Evolutionary conservation across 805 yeast genomes (phyloP), one percentile per base, ranked within the genome.

Genomic region (Pichia insulana): DNA sequence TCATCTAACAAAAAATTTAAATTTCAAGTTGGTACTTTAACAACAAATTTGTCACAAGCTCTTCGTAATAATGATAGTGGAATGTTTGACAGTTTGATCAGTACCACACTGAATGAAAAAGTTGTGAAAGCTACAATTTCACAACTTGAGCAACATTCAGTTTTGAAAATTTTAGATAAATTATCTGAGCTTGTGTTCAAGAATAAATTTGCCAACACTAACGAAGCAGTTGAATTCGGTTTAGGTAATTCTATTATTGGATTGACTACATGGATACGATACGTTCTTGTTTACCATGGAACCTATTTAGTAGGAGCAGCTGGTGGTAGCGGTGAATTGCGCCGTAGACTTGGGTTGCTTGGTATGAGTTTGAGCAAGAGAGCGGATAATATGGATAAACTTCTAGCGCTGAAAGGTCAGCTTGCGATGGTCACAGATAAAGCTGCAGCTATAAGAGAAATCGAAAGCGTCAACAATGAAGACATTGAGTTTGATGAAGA

Each of bases 31-130:
- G 95, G 92, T 40, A 78, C 96, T 2, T 74, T 89, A 46, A 77
- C 96, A 2, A 79, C 83, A 1, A 76, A 92, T n/a, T 69, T 92
- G 36, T 70, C 89, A 12, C 98, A 92, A 65, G 90, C 98, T 0
- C 70, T 92, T 48, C 80, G 77, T 53, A 80, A 94, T 17, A 85
- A 84, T 54, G 99, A 92, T 59, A 88, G 80, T 54, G 67, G 92
- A 9, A 68, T 92, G 43, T 69, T 92, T 48, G 97, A 92, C 60
- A 77, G 86, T 3, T 95, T 95, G 11, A 69, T 92, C 49, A 62
- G 63, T 45, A 50, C 44, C 28, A 74, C 74, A 51, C 66, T 69
- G 37, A 80, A 76, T 50, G 73, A 74, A 38, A 58, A 55, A 7
- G 63, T 73, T 8, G 71, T 75, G 36, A 70, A 69, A 50, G 67